Evolutionary conservation across 768 basidiomycete genomes (phyloP).

Genomic region (Naganishia vishniacii): DNA sequence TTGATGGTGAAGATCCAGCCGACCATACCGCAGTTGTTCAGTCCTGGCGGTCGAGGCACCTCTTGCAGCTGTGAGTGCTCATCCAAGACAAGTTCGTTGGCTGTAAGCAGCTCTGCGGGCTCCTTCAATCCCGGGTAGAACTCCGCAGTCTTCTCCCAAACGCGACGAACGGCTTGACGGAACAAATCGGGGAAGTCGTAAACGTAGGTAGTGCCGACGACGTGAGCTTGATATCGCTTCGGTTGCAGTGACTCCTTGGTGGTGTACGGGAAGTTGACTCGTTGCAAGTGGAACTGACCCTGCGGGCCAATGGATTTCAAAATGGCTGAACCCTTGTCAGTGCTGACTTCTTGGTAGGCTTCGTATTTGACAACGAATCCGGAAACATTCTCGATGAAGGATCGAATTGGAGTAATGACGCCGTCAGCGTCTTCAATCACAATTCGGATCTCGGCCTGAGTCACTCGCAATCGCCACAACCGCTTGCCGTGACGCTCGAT

Average conservation of each 20-base stretch:
- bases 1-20: conserved; percentile 89
- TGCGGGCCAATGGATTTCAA: conserved; percentile 97
- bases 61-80: conserved; percentile 86
- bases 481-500: conserved; percentile 98
- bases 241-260: conserved; percentile 98
- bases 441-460: conserved; percentile 93
- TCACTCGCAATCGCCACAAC: conserved; percentile 95
- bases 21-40: conserved; percentile 95
- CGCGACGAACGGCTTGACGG: conserved; percentile 88
- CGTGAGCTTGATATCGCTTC: conserved; percentile 96
- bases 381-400: conserved; percentile 96
- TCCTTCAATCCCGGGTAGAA: conserved; percentile 64
- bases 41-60: conserved; percentile 85
- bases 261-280: conserved; percentile 84
- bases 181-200: conserved; percentile 99
- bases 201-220: conserved; percentile 95
- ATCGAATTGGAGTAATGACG: conserved; percentile 90
- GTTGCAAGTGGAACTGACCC: conserved; percentile 91
- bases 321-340: conserved; percentile 89
- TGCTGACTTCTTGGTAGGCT: conserved; percentile 94
- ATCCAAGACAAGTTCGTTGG: conserved; percentile 86
- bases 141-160: conserved; percentile 64
- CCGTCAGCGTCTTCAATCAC: conserved; percentile 90
- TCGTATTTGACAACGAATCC: conserved; percentile 98
- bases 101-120: conserved; percentile 73